These are phyloP conservation scores for Fraxinus baroniana DNA, from an alignment of 305 asterid genomes.

Conservation along the genomic window DNA sequence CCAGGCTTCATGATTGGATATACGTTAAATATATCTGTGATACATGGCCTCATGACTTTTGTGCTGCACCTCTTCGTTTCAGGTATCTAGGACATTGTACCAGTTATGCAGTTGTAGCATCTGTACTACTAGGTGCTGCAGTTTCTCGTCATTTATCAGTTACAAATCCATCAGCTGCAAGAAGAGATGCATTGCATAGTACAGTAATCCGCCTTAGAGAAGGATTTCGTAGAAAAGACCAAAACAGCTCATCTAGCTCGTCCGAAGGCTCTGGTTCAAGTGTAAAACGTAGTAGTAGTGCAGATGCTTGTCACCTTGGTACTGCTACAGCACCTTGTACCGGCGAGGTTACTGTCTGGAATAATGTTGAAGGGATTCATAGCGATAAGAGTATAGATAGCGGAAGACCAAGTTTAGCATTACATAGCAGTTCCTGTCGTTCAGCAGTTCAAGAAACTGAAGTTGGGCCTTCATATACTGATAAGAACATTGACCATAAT, in stretches of 20 bases:
- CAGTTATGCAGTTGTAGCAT: slow-evolving; percentile 95
- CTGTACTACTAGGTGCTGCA: slow-evolving; percentile 96
- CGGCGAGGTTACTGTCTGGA: slow-evolving; percentile 77
- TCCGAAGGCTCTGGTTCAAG: slow-evolving; percentile 99
- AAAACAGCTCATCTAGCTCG: slow-evolving; percentile 87
- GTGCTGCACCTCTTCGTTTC: slow-evolving; percentile 26
- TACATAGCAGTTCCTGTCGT: slow-evolving; percentile 86
- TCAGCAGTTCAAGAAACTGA: slow-evolving; percentile 90
- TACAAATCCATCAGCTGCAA: slow-evolving; percentile 82
- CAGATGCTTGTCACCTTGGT: slow-evolving; percentile 91
- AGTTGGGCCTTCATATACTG: slow-evolving; percentile 78
- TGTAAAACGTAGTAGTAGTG: slow-evolving; percentile 97
- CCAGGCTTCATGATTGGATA: slow-evolving; percentile 19
- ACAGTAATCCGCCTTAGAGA: slow-evolving; percentile 98
- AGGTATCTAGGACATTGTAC: slow-evolving; percentile 97
- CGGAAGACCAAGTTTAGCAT: slow-evolving; percentile 85
- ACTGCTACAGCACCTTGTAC: slow-evolving; percentile 63
- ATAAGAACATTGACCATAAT: slow-evolving; percentile 61
- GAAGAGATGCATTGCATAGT: slow-evolving; percentile 96
- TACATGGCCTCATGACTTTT: slow-evolving; percentile 11
- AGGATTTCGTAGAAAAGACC: slow-evolving; percentile 91
- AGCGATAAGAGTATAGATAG: slow-evolving; percentile 93
- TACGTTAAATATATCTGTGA: background rate
- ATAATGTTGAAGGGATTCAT: slow-evolving; percentile 77
- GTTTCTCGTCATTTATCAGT: slow-evolving; percentile 92